Conservation (phyloP, 768 basidiomycete genomes). For the Xanthoconium purpureum region DNA sequence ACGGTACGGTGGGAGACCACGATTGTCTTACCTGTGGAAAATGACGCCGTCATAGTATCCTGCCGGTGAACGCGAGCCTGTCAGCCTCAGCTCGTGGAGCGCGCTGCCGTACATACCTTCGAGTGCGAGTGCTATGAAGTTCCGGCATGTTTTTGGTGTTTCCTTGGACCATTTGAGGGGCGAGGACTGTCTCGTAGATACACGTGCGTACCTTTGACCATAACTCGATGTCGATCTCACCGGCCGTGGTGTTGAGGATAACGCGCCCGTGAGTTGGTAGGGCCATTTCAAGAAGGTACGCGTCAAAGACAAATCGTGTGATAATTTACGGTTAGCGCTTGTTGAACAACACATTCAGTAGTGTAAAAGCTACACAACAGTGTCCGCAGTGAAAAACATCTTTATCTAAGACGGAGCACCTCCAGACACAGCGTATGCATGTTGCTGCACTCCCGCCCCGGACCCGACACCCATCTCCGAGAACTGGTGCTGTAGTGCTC, state of each 20-base stretch:
- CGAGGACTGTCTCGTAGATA: not conserved
- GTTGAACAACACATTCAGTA: not conserved
- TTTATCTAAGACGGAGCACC: slow-evolving; percentile 15
- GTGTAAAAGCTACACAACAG: not conserved
- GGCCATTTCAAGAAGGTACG: slow-evolving; percentile 43
- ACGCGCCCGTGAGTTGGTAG: slow-evolving; percentile 85
- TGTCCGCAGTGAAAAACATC: not conserved
- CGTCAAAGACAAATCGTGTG: not conserved
- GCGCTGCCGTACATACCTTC: slow-evolving; percentile 60
- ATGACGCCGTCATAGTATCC: slow-evolving; percentile 97
- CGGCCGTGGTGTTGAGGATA: slow-evolving; percentile 83
- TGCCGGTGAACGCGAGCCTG: slow-evolving; percentile 28
- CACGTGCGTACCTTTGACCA: slow-evolving; percentile 76
- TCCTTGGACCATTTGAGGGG: slow-evolving; percentile 48
- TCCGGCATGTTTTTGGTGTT: slow-evolving; percentile 91
- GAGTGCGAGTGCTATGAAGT: slow-evolving; percentile 84
- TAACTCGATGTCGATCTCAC: slow-evolving; percentile 85
- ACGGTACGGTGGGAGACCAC: no score
- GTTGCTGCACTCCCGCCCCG: slow-evolving; percentile 21
- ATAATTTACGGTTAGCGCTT: slow-evolving; percentile 24
- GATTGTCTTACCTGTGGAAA: slow-evolving; percentile 72
- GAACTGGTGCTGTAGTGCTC: slow-evolving; percentile 28
- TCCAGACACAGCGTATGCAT: slow-evolving; percentile 20
- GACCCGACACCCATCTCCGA: slow-evolving; percentile 30
- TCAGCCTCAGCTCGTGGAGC: slow-evolving; percentile 1